Conservation (phyloP, 495 filamentous ascomycete species). For the Entonaema liquescens region DNA sequence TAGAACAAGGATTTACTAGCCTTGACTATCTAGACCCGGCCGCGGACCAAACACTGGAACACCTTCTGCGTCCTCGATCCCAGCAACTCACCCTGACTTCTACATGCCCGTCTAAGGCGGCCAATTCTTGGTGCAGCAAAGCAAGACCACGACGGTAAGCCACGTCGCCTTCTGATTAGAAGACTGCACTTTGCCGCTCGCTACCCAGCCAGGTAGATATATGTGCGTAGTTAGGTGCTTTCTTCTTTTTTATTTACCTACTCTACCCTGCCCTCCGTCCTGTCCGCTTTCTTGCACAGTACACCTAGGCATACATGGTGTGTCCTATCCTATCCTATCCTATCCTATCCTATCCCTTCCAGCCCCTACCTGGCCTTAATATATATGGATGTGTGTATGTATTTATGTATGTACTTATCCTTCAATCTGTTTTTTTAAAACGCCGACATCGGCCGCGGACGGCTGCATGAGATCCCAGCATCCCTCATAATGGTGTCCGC, state of each 20-base stretch:
- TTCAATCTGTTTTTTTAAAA: neutral
- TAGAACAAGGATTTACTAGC: slow-evolving; percentile 3
- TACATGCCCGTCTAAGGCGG: neutral
- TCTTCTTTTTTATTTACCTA: neutral
- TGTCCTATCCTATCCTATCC: neutral
- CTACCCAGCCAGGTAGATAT: slow-evolving; percentile 2
- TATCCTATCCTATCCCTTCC: too few relatives aligned
- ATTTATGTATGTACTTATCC: slow-evolving; percentile 3
- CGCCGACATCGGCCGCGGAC: slow-evolving; percentile 19
- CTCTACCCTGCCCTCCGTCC: neutral
- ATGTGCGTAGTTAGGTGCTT: neutral
- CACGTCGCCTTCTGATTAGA: slow-evolving; percentile 23
- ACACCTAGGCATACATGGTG: neutral
- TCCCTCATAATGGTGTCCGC: neutral
- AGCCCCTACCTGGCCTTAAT: too few relatives aligned
- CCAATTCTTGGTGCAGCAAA: slow-evolving; percentile 10
- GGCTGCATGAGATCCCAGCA: slow-evolving; percentile 9
- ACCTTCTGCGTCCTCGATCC: neutral
- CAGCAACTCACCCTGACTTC: neutral
- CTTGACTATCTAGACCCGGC: neutral
- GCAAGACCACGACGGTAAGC: slow-evolving; percentile 19
- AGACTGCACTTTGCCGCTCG: slow-evolving; percentile 22
- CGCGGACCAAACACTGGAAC: neutral
- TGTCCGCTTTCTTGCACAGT: neutral
- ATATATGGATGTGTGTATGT: too few relatives aligned